Evolutionary conservation across 805 yeast genomes (phyloP).

Genomic region (Saturnispora bothae): DNA sequence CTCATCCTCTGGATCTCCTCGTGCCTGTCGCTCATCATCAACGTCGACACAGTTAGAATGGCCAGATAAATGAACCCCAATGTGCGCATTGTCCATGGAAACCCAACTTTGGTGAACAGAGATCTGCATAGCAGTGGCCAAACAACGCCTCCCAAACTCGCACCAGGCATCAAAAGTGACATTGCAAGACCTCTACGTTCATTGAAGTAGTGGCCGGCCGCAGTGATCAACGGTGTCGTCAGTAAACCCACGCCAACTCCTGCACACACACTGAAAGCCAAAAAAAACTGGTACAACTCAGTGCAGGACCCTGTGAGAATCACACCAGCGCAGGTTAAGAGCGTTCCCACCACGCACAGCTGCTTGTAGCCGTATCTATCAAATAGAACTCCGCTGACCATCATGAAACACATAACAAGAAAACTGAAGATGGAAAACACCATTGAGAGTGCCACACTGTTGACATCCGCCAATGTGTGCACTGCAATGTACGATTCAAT

Average conservation of each 20-base stretch:
- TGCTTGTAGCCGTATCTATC: constrained; percentile 36
- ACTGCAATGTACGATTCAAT: constrained; percentile 51
- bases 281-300: constrained; percentile 38
- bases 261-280: constrained; percentile 38
- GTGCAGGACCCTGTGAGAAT: constrained; percentile 36
- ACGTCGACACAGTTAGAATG: constrained; percentile 20
- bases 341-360: constrained; percentile 29
- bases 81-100: constrained; percentile 49
- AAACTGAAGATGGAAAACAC: constrained; percentile 47
- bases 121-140: constrained; percentile 45
- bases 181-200: constrained; percentile 47
- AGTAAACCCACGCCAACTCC: constrained; percentile 39
- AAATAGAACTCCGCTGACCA: constrained; percentile 37
- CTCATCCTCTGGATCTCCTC: constrained; percentile 12
- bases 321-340: constrained; percentile 29
- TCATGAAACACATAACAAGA: constrained; percentile 31
- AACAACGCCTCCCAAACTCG: constrained; percentile 45
- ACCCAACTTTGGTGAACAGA: constrained; percentile 42
- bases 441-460: constrained; percentile 53
- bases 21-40: constrained; percentile 24
- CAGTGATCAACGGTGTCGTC: constrained; percentile 36
- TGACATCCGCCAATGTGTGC: constrained; percentile 37
- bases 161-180: constrained; percentile 52
- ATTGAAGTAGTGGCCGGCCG: constrained; percentile 51
- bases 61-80: constrained; percentile 38